A percentile compares a stretch with the other conserved stretches of the same genome.
Conservation (phyloP, 1,284 basidiomycete species). For the Sutorius eximius region DNA sequence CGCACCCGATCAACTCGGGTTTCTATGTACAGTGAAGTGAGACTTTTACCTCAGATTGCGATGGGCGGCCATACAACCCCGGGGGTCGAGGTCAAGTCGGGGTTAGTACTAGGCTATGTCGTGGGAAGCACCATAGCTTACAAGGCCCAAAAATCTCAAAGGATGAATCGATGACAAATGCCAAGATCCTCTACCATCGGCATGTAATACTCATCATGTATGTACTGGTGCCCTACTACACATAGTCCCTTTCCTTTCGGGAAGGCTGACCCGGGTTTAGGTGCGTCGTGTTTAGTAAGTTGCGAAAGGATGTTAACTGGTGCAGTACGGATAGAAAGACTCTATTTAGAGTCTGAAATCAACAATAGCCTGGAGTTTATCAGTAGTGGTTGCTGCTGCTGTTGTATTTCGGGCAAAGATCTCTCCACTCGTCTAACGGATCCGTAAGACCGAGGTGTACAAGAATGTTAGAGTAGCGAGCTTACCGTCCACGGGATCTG, state of each 20-base stretch:
- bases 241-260: neutral
- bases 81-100: neutral
- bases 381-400: neutral
- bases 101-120: neutral
- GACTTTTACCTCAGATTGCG: neutral
- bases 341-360: no score
- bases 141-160: no score
- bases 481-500: slow-evolving; percentile 20
- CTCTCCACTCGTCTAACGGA: slow-evolving; percentile 13
- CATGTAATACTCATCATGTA: neutral
- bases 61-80: no score
- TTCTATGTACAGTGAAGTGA: neutral
- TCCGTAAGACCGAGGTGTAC: neutral
- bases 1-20: neutral
- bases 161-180: neutral
- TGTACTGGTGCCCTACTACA: neutral
- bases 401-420: slow-evolving; percentile 19
- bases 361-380: no score
- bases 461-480: neutral
- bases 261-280: neutral
- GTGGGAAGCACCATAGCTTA: neutral
- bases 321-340: no score
- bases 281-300: neutral
- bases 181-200: neutral
- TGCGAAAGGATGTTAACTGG: neutral